Base-by-base conservation (phyloP, 768 basidiomycete genomes). In the Agrocybe pediades region DNA sequence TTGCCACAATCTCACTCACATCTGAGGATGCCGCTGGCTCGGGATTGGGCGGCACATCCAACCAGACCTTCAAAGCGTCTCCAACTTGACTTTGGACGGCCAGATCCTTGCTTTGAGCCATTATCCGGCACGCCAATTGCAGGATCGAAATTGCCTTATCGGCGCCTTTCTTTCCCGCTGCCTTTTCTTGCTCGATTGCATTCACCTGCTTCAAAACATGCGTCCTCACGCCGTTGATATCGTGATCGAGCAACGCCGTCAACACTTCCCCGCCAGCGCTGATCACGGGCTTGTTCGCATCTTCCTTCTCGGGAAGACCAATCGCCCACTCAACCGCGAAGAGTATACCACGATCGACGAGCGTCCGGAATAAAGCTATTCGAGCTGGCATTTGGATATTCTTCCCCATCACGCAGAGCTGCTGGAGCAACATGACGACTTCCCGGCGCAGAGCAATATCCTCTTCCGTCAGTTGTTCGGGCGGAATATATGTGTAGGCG, bases 241-340 rank as follows among this genome's bases (percentile, higher is more conserved):
- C 95, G 65, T 98, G 94, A 66, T 98, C 97, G 45, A 98, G 78
- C 29, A 96, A 72, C 16, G 88, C 81, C 40, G 90, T 80, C 52
- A 98, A 76, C 25, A 98, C 83, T 69, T 96, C 95, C 23, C 93
- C 90, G 0, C 84, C 91, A 15, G 91, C 87, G 55, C 87, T 84
- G 55, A 95, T 83, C 72, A 98, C 85, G 29, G 69, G 63, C 58
- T 73, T 77, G 60, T 74, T 74, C 2, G 58, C 60, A 17, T 72
- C 69, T 26, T 85, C 80, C 46, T 74, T 78, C 65, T 90, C 88
- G 2, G 84, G 69, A 25, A 87, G 78, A n/a, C 76, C 74, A 44
- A 98, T 79, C 1, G 93, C 94, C 91, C 93, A 96, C 64, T 97
- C 92, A 13, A 95, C 84, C n/a, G 90, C 90, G 58, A 88, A 89